Conservation (phyloP, 2,329 filamentous ascomycete species). For the Aspergillus fumigatiaffinis region DNA sequence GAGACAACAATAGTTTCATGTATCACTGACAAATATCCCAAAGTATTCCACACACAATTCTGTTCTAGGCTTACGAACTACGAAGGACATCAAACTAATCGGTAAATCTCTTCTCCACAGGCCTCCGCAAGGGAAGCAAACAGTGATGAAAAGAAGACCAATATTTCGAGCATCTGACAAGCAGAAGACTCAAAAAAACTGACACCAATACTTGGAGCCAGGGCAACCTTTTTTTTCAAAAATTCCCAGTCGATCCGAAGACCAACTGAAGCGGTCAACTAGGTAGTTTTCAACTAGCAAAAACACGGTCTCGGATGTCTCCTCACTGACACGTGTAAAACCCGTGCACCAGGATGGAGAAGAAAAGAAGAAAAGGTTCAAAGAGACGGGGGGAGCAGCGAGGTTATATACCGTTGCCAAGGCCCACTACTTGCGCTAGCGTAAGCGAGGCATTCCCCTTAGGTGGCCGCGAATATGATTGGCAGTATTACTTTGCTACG, state of each 20-base stretch:
- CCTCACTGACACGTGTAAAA: slow-evolving; percentile 81
- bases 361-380: slow-evolving; percentile 33
- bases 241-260: slow-evolving; percentile 71
- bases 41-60: too few species aligned
- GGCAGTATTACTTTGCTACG: background rate
- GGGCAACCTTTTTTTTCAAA: slow-evolving; percentile 55
- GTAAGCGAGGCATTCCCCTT: slow-evolving; percentile 21
- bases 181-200: slow-evolving; percentile 9
- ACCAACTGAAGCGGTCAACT: slow-evolving; percentile 72
- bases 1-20: too few species aligned
- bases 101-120: slow-evolving; percentile 34
- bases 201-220: slow-evolving; percentile 19
- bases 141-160: slow-evolving; percentile 39
- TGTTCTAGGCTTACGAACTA: background rate
- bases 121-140: slow-evolving; percentile 32
- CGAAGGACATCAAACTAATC: background rate
- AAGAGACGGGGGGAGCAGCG: slow-evolving; percentile 6
- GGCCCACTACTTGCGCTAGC: slow-evolving; percentile 19
- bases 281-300: slow-evolving; percentile 87
- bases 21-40: too few species aligned
- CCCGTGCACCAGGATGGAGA: slow-evolving; percentile 53
- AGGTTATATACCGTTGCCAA: slow-evolving; percentile 23
- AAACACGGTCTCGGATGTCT: slow-evolving; percentile 82
- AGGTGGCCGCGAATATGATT: background rate
- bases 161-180: slow-evolving; percentile 1